Conservation (phyloP, 768 basidiomycete genomes). For the Rubroboletus satanas region DNA sequence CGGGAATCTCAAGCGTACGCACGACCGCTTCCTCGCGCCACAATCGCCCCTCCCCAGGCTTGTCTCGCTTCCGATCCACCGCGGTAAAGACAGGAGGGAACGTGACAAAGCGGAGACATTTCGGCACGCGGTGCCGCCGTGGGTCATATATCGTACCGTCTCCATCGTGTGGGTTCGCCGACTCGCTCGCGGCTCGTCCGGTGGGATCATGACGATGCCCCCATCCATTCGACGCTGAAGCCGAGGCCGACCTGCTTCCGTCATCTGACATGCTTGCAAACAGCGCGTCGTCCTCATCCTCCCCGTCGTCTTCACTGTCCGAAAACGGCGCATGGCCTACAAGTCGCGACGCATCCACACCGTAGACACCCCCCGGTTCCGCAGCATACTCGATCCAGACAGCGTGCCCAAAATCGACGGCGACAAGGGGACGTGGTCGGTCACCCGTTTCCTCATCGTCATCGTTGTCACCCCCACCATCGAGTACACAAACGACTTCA, state of each 20-base stretch:
- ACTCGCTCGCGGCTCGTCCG: slow-evolving; percentile 2
- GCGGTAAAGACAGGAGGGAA: slow-evolving; percentile 49
- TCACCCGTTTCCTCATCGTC: slow-evolving; percentile 37
- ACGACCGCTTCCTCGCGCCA: slow-evolving; percentile 43
- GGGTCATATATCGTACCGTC: slow-evolving; percentile 23
- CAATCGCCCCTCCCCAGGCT: slow-evolving; percentile 11
- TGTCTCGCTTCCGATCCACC: slow-evolving; percentile 18
- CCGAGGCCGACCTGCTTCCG: neutral
- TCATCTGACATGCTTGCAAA: slow-evolving; percentile 11
- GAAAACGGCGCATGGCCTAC: slow-evolving; percentile 24
- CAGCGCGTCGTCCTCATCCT: slow-evolving; percentile 15
- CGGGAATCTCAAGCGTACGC: slow-evolving; percentile 59
- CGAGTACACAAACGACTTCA: slow-evolving; percentile 65
- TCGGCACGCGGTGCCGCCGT: slow-evolving; percentile 34
- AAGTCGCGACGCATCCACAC: slow-evolving; percentile 28
- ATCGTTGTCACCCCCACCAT: slow-evolving; percentile 32
- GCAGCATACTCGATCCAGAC: slow-evolving; percentile 69
- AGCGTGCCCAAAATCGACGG: slow-evolving; percentile 85
- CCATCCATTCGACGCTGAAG: neutral
- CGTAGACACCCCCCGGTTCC: slow-evolving; percentile 29
- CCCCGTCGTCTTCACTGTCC: slow-evolving; percentile 30
- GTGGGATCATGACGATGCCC: neutral
- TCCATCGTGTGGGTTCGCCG: slow-evolving; percentile 14
- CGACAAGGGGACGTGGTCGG: slow-evolving; percentile 66
- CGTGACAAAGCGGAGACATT: slow-evolving; percentile 64